Evolutionary conservation across 345 rosid species (phyloP).

Genomic region (Citrus medica): DNA sequence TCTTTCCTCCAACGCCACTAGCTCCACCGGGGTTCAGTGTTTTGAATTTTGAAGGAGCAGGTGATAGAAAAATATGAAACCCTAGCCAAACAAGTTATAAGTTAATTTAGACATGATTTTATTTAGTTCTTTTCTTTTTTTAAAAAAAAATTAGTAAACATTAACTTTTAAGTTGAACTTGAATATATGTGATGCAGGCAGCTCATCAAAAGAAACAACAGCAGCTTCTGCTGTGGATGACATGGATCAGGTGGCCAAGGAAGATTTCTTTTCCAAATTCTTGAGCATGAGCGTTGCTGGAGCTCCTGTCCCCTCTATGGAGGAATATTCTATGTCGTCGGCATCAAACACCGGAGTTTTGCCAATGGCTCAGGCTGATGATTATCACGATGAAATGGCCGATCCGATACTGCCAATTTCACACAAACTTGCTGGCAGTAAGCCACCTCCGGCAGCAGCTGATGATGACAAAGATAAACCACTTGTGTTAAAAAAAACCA

Average conservation of each 20-base stretch:
- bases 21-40: not conserved
- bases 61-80: not conserved
- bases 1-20: not conserved
- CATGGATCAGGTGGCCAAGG: not conserved
- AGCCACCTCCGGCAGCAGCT: not conserved
- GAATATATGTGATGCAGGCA: not conserved
- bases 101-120: too few relatives aligned
- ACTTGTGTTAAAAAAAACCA: not conserved
- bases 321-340: not conserved
- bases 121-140: too few relatives aligned
- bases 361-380: not conserved
- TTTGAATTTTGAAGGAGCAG: not conserved
- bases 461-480: not conserved
- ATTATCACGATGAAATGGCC: not conserved
- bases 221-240: not conserved
- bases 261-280: slow-evolving; percentile 2
- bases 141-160: too few relatives aligned
- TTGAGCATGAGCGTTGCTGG: not conserved
- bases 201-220: not conserved
- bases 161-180: not conserved
- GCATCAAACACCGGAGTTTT: not conserved
- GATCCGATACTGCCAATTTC: not conserved
- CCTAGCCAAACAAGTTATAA: not conserved
- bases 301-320: not conserved
- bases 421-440: not conserved